Evolutionary conservation across 2,329 filamentous ascomycete genomes (phyloP).

Genomic region (Neonectria magnoliae): DNA sequence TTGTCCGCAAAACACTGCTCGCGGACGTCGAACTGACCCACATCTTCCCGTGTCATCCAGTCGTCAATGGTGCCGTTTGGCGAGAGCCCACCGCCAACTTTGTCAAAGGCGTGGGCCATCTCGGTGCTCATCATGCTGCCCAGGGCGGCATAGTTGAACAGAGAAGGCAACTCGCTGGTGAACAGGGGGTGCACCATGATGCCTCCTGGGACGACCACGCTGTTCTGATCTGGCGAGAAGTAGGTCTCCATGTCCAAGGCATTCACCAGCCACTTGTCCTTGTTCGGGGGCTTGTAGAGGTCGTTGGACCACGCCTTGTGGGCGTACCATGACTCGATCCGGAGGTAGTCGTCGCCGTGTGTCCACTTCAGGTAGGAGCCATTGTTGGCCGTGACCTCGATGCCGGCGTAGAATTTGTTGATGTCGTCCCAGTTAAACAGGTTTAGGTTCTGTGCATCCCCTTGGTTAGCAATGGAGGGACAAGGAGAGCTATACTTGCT

Average conservation of each 20-base stretch:
- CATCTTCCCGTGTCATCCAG: slow-evolving; percentile 35
- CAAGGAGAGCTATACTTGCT: neutral
- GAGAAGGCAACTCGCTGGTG: slow-evolving; percentile 12
- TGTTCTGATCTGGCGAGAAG: slow-evolving; percentile 27
- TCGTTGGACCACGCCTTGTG: slow-evolving; percentile 16
- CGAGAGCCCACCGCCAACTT: slow-evolving; percentile 17
- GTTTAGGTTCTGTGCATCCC: slow-evolving; percentile 7
- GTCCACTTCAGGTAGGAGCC: slow-evolving; percentile 6
- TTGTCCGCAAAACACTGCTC: slow-evolving; percentile 23
- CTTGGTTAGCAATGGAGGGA: neutral
- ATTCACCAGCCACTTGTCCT: slow-evolving; percentile 8
- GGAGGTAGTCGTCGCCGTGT: slow-evolving; percentile 29
- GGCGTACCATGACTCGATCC: slow-evolving; percentile 20
- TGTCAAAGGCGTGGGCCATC: slow-evolving; percentile 27
- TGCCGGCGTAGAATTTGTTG: slow-evolving; percentile 15
- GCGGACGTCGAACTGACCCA: neutral
- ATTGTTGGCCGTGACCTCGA: neutral
- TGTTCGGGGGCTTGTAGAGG: slow-evolving; percentile 6
- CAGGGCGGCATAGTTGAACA: slow-evolving; percentile 24
- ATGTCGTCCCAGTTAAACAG: slow-evolving; percentile 9
- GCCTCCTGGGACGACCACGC: slow-evolving; percentile 28
- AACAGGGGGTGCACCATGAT: slow-evolving; percentile 23
- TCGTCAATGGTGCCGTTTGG: slow-evolving; percentile 70
- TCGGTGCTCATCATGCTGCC: slow-evolving; percentile 25
- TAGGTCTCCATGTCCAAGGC: slow-evolving; percentile 8